Evolutionary conservation across 1,284 basidiomycete genomes (phyloP), one percentile per base, ranked within the genome.

Genomic region (Apiotrichum montevideense): DNA sequence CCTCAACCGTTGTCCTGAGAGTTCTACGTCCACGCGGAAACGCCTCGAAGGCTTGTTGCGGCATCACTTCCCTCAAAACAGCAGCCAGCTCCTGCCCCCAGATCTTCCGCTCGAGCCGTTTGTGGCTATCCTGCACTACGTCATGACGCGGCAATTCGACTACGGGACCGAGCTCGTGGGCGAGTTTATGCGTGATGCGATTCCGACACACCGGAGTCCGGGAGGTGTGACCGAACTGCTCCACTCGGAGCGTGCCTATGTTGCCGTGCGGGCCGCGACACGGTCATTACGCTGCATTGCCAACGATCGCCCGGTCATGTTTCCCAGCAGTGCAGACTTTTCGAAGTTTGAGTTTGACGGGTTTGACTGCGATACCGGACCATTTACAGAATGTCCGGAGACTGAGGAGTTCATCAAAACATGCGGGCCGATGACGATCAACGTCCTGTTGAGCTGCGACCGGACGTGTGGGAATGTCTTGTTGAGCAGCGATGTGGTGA

Each of bases 1-100:
- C 74, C 80, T 97, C 29, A 94, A 92, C 69, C 87, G 94, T 15
- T 95, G 92, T 69, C 85, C 87, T 61, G 94, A 97, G 71, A 83
- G 88, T 13, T 80, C 83, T 4, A 88, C 90, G 0, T 87, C 88
- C 1, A 86, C 85, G 4, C 84, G 85, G 6, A 80, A 85, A 46
- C 90, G 88, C 66, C 78, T 98, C 39, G 93, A 97, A 62, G 78
- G 77, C 0, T 72, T 95, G 43, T 74, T 95, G 57, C 87, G 86
- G 58, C 80, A 85, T 54, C 87, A 91, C 77, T 94, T 96, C 73
- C 88, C 91, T 8, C 65, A 84, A 0, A 85, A 86, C 61, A 82
- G 86, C 32, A 76, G 83, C 2, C 72, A 78, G 6, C 78, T 90
- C 39, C 81, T 83, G 59, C 86, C 88, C 3, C 75, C 81, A 7